Conservation (phyloP, 768 basidiomycete genomes). For the Tylopilus sp. region DNA sequence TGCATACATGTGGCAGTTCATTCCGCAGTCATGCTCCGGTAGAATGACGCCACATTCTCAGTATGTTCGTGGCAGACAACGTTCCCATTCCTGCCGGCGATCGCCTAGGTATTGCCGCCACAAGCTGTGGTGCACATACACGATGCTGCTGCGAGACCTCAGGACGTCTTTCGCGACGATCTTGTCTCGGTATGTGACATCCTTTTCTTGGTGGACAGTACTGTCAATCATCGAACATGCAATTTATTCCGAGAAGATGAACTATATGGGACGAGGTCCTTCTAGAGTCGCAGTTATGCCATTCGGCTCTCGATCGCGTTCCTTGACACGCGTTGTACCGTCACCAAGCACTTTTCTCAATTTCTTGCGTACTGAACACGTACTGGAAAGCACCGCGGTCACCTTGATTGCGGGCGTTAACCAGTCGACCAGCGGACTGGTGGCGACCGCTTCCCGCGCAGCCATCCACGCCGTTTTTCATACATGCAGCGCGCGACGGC, state of each 20-base stretch:
- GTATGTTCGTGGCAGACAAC: not conserved
- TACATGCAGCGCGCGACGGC: not conserved
- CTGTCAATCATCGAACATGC: not conserved
- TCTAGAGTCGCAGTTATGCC: slow-evolving; percentile 1
- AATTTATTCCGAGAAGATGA: not conserved
- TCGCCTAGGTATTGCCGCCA: not conserved
- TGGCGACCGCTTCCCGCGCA: slow-evolving; percentile 6
- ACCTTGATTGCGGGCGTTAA: slow-evolving; percentile 1
- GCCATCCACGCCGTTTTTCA: slow-evolving; percentile 15
- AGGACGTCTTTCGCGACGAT: not conserved
- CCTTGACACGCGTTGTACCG: not conserved
- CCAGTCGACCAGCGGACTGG: not conserved
- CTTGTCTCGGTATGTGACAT: not conserved
- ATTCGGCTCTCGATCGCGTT: not conserved
- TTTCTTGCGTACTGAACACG: not conserved
- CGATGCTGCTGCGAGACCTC: not conserved
- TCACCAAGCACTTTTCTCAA: not conserved
- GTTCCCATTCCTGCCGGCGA: not conserved
- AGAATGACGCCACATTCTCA: not conserved
- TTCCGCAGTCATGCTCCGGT: not conserved
- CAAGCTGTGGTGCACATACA: not conserved
- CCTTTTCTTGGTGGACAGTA: not conserved
- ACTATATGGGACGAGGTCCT: not conserved
- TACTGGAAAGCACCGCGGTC: not conserved
- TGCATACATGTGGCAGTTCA: not conserved